Evolutionary conservation across 495 filamentous ascomycete species (phyloP).

Genomic region (Trichocladium uniseriatum): DNA sequence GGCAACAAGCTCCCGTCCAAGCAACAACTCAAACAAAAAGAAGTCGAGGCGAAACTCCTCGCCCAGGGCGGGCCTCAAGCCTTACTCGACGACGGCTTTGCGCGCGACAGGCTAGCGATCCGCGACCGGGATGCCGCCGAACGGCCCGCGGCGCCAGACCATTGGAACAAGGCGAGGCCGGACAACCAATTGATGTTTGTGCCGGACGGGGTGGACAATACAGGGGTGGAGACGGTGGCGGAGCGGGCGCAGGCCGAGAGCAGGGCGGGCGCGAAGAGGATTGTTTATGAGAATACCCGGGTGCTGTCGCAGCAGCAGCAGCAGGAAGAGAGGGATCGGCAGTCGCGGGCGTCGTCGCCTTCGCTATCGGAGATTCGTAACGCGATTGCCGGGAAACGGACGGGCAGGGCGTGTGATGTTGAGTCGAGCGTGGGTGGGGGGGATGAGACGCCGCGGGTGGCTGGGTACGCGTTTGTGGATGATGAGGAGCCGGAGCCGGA

Average conservation of each 20-base stretch:
- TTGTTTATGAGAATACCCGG: conserved; percentile 77
- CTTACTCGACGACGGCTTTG: conserved; percentile 42
- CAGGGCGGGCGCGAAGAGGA: conserved; percentile 62
- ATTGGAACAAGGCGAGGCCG: conserved; percentile 57
- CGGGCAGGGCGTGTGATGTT: conserved; percentile 47
- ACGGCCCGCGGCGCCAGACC: conserved; percentile 67
- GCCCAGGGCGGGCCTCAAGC: conserved; percentile 27
- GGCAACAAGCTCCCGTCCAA: conserved; percentile 83
- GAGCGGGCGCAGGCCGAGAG: conserved; percentile 62
- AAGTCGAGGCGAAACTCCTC: conserved; percentile 54
- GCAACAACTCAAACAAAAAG: conserved; percentile 72
- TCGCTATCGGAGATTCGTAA: conserved; percentile 77
- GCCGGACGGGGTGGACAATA: conserved; percentile 56
- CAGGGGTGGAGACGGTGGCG: conserved; percentile 52
- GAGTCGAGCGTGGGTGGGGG: conserved; percentile 56
- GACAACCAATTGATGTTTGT: conserved; percentile 85
- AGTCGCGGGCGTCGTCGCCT: conserved; percentile 66
- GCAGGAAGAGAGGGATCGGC: background rate
- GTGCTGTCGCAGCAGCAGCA: conserved; percentile 33
- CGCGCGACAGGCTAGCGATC: conserved; percentile 46
- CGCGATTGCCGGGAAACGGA: conserved; percentile 69
- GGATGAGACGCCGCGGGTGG: conserved; percentile 76
- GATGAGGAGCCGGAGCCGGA: conserved; percentile 49
- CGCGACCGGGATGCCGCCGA: conserved; percentile 48
- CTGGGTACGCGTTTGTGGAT: conserved; percentile 91